Percentiles rank a stretch among this genome's conserved stretches.
Evolutionary conservation across 371 early-diverging fungal genomes (phyloP).

Genomic region (Mucor mucedo): DNA sequence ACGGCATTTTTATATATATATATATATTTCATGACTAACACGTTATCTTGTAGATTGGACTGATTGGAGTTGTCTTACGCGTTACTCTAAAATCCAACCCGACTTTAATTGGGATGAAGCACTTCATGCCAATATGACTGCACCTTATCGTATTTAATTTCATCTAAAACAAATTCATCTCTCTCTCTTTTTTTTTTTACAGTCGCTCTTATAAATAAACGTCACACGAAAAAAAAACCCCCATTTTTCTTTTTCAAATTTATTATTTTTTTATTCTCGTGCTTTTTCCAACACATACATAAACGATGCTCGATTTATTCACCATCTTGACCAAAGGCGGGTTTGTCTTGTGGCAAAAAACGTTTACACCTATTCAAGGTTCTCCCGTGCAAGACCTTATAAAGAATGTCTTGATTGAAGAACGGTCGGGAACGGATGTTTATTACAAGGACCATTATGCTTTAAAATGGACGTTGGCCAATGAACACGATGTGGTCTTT

Average conservation of each 20-base stretch:
- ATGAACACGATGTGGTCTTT: slow-evolving; percentile 87
- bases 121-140: slow-evolving; percentile 32
- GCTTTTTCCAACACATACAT: not conserved
- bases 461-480: slow-evolving; percentile 85
- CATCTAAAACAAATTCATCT: not conserved
- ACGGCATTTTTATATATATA: slow-evolving; percentile 71
- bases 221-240: not conserved
- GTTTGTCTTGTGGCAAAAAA: slow-evolving; percentile 79
- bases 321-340: slow-evolving; percentile 84
- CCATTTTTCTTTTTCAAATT: not conserved
- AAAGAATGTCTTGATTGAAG: slow-evolving; percentile 80
- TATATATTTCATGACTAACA: not conserved
- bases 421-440: slow-evolving; percentile 65
- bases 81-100: slow-evolving; percentile 28
- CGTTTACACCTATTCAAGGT: slow-evolving; percentile 59
- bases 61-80: slow-evolving; percentile 46
- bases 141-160: slow-evolving; percentile 26
- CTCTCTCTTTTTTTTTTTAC: not conserved
- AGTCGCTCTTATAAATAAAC: not conserved
- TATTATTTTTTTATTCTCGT: slow-evolving; percentile 5
- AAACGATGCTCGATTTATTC: slow-evolving; percentile 80
- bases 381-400: slow-evolving; percentile 79
- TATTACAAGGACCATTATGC: slow-evolving; percentile 70
- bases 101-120: slow-evolving; percentile 40
- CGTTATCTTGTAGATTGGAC: slow-evolving; percentile 34